A percentile compares a stretch with the other conserved stretches of the same genome.
phyloP scores from a whole-genome alignment of 2,329 filamentous ascomycete genomes.

The Botryosphaeria dothidea region DNA sequence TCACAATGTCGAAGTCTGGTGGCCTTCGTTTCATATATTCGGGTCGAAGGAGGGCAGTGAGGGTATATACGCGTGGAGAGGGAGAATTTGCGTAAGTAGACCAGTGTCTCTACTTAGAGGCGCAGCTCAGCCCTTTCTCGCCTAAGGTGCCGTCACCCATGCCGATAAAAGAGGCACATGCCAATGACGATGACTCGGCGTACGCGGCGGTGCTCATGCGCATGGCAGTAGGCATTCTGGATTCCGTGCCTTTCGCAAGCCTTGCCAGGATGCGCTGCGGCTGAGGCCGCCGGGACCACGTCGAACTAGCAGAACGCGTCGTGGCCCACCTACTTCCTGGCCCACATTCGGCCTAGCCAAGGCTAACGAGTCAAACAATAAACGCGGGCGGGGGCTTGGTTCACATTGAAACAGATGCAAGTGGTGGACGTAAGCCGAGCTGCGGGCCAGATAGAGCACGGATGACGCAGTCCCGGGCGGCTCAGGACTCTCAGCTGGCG shows the following conservation, averaged over 20 bases:
- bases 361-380: neutral
- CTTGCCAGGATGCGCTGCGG: neutral
- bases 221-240: neutral
- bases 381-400: neutral
- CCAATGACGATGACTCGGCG: neutral
- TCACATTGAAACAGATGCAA: neutral
- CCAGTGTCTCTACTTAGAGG: neutral
- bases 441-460: neutral
- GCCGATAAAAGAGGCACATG: neutral
- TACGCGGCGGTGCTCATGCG: neutral
- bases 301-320: neutral
- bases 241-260: neutral
- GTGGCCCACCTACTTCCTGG: neutral
- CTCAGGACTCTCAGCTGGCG: neutral
- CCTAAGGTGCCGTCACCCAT: neutral
- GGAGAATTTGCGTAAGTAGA: neutral
- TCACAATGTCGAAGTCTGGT: neutral
- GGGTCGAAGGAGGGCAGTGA: neutral
- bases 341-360: neutral
- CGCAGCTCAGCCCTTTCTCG: neutral
- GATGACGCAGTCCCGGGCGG: neutral
- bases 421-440: neutral
- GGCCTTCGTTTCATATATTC: slow-evolving; percentile 14
- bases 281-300: neutral
- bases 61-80: neutral